These are phyloP conservation scores for Boechera retrofracta DNA, from an alignment of 345 rosid genomes.

Conservation along the genomic window DNA sequence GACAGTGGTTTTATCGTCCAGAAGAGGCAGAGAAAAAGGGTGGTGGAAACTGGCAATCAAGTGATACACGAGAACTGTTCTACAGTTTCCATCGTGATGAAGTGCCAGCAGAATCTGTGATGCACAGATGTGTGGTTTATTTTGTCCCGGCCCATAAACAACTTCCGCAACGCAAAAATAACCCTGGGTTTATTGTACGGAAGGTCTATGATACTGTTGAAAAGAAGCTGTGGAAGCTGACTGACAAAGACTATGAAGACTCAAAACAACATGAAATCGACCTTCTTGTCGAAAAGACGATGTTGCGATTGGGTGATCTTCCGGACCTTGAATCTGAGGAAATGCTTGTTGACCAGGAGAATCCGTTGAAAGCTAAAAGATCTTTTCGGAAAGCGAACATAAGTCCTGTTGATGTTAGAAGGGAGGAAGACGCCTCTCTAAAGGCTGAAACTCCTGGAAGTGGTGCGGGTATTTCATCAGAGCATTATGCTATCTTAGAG, in stretches of 20 bases:
- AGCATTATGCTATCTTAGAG: conserved; percentile 60
- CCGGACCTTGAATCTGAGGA: conserved; percentile 66
- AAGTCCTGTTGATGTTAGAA: conserved; percentile 79
- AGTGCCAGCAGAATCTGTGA: conserved; percentile 96
- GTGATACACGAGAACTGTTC: conserved; percentile 86
- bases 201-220: conserved; percentile 83
- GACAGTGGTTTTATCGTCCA: conserved; percentile 99
- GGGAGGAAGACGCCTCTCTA: conserved; percentile 67
- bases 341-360: conserved; percentile 55
- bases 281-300: conserved; percentile 75
- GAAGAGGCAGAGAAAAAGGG: conserved; percentile 96
- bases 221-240: conserved; percentile 74
- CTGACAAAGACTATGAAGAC: conserved; percentile 82
- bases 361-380: conserved; percentile 55
- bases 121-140: conserved; percentile 97
- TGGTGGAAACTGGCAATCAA: conserved; percentile 91
- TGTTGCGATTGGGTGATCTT: conserved; percentile 66
- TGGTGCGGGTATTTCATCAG: conserved; percentile 59
- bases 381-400: conserved; percentile 52
- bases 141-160: conserved; percentile 90
- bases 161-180: conserved; percentile 73
- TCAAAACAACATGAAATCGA: conserved; percentile 77
- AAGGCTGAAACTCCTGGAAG: conserved; percentile 92
- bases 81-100: conserved; percentile 97
- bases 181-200: conserved; percentile 95